These are phyloP conservation scores for Epichloe typhina DNA, from an alignment of 2,329 filamentous ascomycete species.

Conservation along the genomic window DNA sequence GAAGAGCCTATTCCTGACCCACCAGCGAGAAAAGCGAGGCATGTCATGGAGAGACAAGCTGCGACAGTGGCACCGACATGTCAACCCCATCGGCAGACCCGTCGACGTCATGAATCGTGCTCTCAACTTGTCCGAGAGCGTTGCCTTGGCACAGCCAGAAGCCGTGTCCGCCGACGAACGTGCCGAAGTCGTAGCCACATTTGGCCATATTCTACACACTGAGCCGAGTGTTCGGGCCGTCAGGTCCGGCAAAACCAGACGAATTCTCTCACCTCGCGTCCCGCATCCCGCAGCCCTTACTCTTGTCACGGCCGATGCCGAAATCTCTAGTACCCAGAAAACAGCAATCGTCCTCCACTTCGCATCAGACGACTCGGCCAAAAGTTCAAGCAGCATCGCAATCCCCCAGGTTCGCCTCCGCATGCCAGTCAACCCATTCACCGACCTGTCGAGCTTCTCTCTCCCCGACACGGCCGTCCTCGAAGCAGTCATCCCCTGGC, in stretches of 20 bases:
- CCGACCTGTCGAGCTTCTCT: slow-evolving; percentile 15
- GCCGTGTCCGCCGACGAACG: background rate
- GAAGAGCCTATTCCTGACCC: slow-evolving; percentile 9
- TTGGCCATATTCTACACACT: slow-evolving; percentile 37
- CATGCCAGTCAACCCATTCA: slow-evolving; percentile 17
- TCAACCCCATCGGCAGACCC: slow-evolving; percentile 9
- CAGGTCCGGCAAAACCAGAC: slow-evolving; percentile 10
- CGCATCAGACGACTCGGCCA: slow-evolving; percentile 17
- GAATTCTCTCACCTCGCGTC: slow-evolving; percentile 30
- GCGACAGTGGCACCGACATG: slow-evolving; percentile 18
- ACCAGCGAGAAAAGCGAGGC: slow-evolving; percentile 18
- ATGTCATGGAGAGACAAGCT: slow-evolving; percentile 24
- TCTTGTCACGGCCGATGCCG: slow-evolving; percentile 18
- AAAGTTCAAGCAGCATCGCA: background rate
- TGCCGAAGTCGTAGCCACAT: slow-evolving; percentile 25
- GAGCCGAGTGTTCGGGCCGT: slow-evolving; percentile 7
- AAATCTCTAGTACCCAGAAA: slow-evolving; percentile 13
- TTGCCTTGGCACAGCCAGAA: background rate
- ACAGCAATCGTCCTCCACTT: slow-evolving; percentile 34
- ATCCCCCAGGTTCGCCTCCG: slow-evolving; percentile 15
- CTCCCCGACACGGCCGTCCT: slow-evolving; percentile 19
- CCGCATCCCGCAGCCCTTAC: slow-evolving; percentile 35
- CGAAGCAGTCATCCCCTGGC: slow-evolving; percentile 16
- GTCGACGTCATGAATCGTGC: background rate
- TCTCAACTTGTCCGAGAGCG: background rate